These are phyloP conservation scores for Annulohypoxylon moriforme DNA, from an alignment of 495 filamentous ascomycete species.

Conservation along the genomic window DNA sequence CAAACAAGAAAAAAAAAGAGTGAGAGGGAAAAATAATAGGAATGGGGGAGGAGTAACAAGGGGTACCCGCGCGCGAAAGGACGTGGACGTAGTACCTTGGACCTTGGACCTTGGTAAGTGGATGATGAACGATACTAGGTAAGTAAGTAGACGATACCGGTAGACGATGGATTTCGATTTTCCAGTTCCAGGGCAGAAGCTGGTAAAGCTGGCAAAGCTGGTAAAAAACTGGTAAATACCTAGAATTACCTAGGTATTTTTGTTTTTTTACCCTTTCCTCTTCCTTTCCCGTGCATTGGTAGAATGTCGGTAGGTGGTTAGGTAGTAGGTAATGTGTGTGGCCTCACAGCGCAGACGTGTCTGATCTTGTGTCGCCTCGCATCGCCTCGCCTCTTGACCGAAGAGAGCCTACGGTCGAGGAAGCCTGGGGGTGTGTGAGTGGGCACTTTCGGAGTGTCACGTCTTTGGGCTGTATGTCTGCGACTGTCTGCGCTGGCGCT, in stretches of 20 bases:
- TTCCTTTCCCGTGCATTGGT: constrained; percentile 32
- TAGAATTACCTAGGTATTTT: neutral
- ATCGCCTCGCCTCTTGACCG: constrained; percentile 47
- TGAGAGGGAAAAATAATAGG: constrained; percentile 9
- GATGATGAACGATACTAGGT: neutral
- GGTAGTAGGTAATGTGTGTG: constrained; percentile 41
- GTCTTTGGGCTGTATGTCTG: constrained; percentile 48
- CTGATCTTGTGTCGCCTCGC: constrained; percentile 45
- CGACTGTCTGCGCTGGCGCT: constrained; percentile 49
- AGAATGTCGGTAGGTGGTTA: constrained; percentile 44
- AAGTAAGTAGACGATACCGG: too few species aligned
- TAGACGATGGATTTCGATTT: neutral
- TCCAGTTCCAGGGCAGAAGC: neutral
- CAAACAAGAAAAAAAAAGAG: constrained; percentile 33
- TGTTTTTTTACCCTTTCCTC: constrained; percentile 12
- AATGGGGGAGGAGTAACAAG: constrained; percentile 23
- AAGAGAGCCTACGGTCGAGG: constrained; percentile 46
- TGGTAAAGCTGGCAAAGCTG: neutral
- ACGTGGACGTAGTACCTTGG: constrained; percentile 32
- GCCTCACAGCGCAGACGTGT: constrained; percentile 46
- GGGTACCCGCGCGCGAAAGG: constrained; percentile 25
- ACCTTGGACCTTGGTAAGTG: constrained; percentile 5
- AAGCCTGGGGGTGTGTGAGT: constrained; percentile 43
- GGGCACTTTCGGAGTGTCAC: constrained; percentile 43
- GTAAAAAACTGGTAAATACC: constrained; percentile 19